Base-by-base conservation (phyloP, 352 stramenopile species). In the Phytophthora fragariae region DNA sequence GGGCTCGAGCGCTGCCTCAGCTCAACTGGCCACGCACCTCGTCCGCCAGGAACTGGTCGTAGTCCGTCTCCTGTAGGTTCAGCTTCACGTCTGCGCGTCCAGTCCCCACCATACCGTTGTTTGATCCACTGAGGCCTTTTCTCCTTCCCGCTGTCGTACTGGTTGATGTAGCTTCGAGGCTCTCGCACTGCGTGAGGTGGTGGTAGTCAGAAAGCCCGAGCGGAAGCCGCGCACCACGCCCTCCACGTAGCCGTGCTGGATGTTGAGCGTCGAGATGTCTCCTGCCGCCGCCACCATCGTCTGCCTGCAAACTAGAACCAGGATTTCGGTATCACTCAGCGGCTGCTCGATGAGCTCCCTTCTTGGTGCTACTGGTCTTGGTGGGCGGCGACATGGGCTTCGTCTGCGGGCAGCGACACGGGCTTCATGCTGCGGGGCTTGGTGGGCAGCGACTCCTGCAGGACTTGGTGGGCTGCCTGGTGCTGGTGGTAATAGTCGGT, bases 41-140 rank as follows among this genome's bases (percentile, higher is more conserved):
- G 79, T 99, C 95, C 11, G 92, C 88, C 54, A 99, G 76, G 61
- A 98, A 98, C 79, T 98, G 92, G 62, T 96, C 91, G 74, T 99
- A 99, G 86, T 99, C 98, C 14, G 96, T 99, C 80, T 99, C 98
- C 67, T 99, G 98, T 15, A 99, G 79, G 75, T 99, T 99, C 31
- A 95, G 81, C 77, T 95, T 96, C 68, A 96, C 86, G 83, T 95
- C 89, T 95, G 57, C 50, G 24, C 24, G 24, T 27, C 24, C 24
- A 27, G 24, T 3, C 1, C 2, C 24, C 24, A 27, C 24, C 1
- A 27, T 1, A 3, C 24, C 1, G 1, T 1, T 27, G 24, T 44
- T 44, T 7, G 37, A 4, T 44, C 37, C 15, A 17, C 11, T 44
- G 24, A 27, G 24, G 24, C 24, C 24, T 27, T 27, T 27, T 3